Evolutionary conservation across 1,284 basidiomycete species (phyloP), one percentile per base, ranked within the genome.

Genomic region (Termitomyces sp.): DNA sequence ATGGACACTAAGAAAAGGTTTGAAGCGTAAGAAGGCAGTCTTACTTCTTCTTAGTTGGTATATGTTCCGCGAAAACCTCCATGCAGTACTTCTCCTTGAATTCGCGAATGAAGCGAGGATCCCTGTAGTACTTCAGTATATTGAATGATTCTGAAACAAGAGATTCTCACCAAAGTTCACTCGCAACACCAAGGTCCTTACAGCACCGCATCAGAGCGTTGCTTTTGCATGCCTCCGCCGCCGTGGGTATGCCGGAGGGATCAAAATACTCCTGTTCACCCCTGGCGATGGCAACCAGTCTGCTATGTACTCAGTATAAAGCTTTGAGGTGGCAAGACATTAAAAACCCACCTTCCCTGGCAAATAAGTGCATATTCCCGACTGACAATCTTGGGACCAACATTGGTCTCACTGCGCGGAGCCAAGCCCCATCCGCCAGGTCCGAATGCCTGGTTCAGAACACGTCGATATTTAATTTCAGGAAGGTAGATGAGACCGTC

Each of bases 221-320:
- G 64, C 90, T 93, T 73, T 98, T 99, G 74, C 91, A 93, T 0
- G 90, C 94, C 69, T 99, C 96, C 0, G 90, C 92, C 0, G 96
- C 96, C 0, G 95, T 99, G 0, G 96, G 83, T 50, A 99, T 86
- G 19, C 94, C 94, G 0, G 82, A 81, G 2, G 92, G 88, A 66
- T 96, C 93, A 66, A 98, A 99, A 70, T 95, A 98, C 63, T 98
- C 94, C 66, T 98, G 96, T 72, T 99, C 96, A 42, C 96, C 96
- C 55, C 96, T 81, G 1, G 96, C 90, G 58, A 98, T 87, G 5
- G 84, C 88, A 0, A 98, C 94, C 19, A 98, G 80, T 51, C 94
- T 96, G 60, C 9, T 19, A 13, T 2, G 33, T 49, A 40, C 10
- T 54, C 13, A 55, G 24, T 30, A 39, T 21, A 5, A 2, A 5